Base-by-base conservation (phyloP, 139 green algal genomes). In the Chlamydomonas sp. region DNA sequence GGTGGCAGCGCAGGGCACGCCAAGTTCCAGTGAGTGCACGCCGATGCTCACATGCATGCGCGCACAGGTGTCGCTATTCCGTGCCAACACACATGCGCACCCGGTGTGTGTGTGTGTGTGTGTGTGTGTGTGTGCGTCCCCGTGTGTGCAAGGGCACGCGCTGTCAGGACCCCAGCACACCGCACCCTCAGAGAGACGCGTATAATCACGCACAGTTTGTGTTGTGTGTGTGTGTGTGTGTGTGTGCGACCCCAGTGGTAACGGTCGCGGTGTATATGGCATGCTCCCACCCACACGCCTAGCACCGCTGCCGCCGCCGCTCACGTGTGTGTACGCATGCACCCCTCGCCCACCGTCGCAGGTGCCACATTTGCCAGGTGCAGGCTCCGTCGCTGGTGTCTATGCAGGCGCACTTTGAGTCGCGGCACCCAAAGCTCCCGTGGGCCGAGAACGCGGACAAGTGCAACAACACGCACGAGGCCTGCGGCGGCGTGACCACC, bases 1-100 rank as follows among this genome's bases (percentile, higher is more conserved):
- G 89, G 88, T 13, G 90, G 89, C 39, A 72, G 83, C 3, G 85
- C 66, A 0, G 89, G 90, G 0, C 90, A 96, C 58, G 80, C 89
- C 28, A 92, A 92, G 73, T 92, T 80, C 76, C 84, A 86, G 72
- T 90, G 24, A 61, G 65, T 61, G 28, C 58, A 47, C 13, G 13
- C n/a, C 50, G 5, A 62, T 62, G 5, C 20, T 8, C 6, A 62
- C 50, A 62, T 62, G 22, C n/a, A 62, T 59, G 26, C 3, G 48
- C 49, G 20, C 24, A 30, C 33, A 3, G 3, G 3, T 63, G 47
- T 3, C 3, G 31, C 28, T 35, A 22, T 24, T 54, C 49, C 49
- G 3, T 30, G 37, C 3, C 48, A 30, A 22, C 35, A 3, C 34
- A 31, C 35, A 60, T 71, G 38, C 65, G 3, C 62, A 58, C n/a